These are phyloP conservation scores for Mortierella polycephala DNA, from an alignment of 371 early-diverging fungal species.

Conservation along the genomic window DNA sequence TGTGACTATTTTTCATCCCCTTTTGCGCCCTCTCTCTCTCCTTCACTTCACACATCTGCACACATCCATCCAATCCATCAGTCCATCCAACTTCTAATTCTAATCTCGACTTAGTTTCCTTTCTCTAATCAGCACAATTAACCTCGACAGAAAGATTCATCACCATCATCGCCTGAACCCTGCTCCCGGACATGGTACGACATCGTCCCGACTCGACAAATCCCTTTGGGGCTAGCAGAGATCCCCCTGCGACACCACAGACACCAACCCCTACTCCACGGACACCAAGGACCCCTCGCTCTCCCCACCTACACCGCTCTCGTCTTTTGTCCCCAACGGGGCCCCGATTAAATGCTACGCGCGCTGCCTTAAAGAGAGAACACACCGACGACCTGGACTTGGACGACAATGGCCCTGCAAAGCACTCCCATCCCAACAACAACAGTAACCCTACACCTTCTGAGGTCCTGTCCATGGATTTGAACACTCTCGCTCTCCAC, in stretches of 20 bases:
- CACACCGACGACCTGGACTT: conserved; percentile 15
- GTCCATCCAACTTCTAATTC: neutral
- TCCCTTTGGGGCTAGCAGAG: conserved; percentile 16
- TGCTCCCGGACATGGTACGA: conserved; percentile 10
- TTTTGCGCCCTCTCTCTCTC: neutral
- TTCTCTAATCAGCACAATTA: neutral
- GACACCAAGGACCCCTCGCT: conserved; percentile 21
- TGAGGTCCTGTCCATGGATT: conserved; percentile 39
- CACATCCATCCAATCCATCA: neutral
- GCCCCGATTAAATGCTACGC: neutral
- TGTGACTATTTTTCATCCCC: neutral
- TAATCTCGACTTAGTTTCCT: neutral
- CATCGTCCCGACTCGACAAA: conserved; percentile 11
- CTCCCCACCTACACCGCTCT: conserved; percentile 22
- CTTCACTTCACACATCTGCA: neutral
- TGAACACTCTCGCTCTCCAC: conserved; percentile 27
- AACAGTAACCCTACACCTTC: conserved; percentile 32
- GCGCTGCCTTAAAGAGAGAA: conserved; percentile 17
- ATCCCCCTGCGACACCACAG: conserved; percentile 28
- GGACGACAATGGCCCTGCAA: conserved; percentile 7
- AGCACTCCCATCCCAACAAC: conserved; percentile 3
- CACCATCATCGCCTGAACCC: neutral
- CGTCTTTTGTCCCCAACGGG: conserved; percentile 6
- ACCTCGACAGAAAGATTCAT: neutral
- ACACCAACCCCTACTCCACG: neutral